These are phyloP conservation scores for Stachybotrys chartarum DNA, from an alignment of 2,329 filamentous ascomycete genomes.

Conservation along the genomic window DNA sequence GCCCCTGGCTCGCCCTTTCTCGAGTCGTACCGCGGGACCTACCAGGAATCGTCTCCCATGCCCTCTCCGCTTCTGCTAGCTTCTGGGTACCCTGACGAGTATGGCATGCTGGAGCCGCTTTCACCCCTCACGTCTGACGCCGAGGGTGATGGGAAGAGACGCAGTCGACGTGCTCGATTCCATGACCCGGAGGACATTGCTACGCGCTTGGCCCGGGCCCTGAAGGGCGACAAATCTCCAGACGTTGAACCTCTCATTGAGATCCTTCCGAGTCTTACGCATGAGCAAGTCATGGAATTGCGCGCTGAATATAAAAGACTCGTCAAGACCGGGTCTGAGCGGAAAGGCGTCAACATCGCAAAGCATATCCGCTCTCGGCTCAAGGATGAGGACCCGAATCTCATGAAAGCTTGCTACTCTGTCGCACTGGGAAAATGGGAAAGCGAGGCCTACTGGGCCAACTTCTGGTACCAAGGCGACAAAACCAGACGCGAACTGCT, in stretches of 20 bases:
- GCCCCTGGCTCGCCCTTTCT: conserved; percentile 78
- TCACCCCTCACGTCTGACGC: conserved; percentile 45
- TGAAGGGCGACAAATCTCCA: conserved; percentile 58
- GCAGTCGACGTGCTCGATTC: conserved; percentile 61
- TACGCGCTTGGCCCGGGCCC: conserved; percentile 64
- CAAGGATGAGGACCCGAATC: conserved; percentile 64
- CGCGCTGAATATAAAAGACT: conserved; percentile 86
- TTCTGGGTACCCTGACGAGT: conserved; percentile 38
- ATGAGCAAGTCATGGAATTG: conserved; percentile 81
- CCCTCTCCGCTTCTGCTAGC: conserved; percentile 67
- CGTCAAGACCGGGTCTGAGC: conserved; percentile 68
- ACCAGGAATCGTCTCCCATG: conserved; percentile 92
- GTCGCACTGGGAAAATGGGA: conserved; percentile 88
- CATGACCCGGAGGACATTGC: conserved; percentile 81
- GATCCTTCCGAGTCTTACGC: conserved; percentile 75
- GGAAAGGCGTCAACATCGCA: conserved; percentile 74
- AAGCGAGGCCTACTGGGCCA: conserved; percentile 94
- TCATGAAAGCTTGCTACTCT: conserved; percentile 88
- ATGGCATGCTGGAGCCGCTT: conserved; percentile 39
- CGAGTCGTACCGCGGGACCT: conserved; percentile 89
- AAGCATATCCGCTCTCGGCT: conserved; percentile 75
- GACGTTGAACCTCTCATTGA: conserved; percentile 69
- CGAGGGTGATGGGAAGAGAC: conserved; percentile 34
- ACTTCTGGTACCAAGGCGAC: conserved; percentile 92
- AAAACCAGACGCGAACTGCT: conserved; percentile 79